Percentiles rank a stretch among this genome's conserved stretches.
Conservation (phyloP, 345 rosid genomes). For the Bruguiera sexangula region DNA sequence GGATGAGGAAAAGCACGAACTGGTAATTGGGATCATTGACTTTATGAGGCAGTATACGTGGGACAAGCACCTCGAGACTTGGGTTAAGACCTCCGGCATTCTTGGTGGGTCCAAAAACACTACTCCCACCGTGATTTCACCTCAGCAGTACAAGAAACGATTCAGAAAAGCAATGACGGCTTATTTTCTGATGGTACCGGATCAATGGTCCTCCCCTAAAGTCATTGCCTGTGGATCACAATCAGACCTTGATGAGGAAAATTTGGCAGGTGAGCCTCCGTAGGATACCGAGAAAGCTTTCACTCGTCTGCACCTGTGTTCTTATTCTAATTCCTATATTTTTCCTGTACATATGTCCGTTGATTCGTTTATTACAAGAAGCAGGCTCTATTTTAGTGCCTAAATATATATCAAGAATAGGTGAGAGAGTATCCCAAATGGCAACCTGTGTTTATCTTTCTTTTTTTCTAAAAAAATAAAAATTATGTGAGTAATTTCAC, state of each 20-base stretch:
- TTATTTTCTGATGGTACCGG: constrained; percentile 24
- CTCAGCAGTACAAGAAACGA: constrained; percentile 29
- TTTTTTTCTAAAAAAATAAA: no score
- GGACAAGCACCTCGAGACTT: constrained; percentile 33
- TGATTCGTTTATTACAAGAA: not conserved
- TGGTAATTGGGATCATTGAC: constrained; percentile 28
- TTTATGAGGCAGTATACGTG: constrained; percentile 33
- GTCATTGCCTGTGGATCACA: constrained; percentile 14
- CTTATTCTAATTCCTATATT: not conserved
- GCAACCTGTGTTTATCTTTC: no score
- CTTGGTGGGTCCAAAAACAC: constrained; percentile 28
- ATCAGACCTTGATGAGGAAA: constrained; percentile 37
- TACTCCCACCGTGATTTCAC: constrained; percentile 27
- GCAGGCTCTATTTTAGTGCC: not conserved
- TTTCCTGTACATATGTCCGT: not conserved
- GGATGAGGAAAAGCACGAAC: constrained; percentile 26
- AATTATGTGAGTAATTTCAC: no score
- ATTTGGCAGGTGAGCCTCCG: constrained; percentile 15
- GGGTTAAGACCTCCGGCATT: constrained; percentile 29
- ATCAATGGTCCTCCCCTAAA: constrained; percentile 26
- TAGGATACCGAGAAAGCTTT: constrained; percentile 14
- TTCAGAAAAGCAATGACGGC: constrained; percentile 27
- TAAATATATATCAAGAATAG: constrained; percentile 3
- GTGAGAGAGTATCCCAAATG: not conserved
- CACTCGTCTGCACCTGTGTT: not conserved